Percentiles rank a stretch among this genome's conserved stretches.
These are phyloP conservation scores for Diplodia seriata DNA, from an alignment of 2,329 filamentous ascomycete species.

Conservation along the genomic window DNA sequence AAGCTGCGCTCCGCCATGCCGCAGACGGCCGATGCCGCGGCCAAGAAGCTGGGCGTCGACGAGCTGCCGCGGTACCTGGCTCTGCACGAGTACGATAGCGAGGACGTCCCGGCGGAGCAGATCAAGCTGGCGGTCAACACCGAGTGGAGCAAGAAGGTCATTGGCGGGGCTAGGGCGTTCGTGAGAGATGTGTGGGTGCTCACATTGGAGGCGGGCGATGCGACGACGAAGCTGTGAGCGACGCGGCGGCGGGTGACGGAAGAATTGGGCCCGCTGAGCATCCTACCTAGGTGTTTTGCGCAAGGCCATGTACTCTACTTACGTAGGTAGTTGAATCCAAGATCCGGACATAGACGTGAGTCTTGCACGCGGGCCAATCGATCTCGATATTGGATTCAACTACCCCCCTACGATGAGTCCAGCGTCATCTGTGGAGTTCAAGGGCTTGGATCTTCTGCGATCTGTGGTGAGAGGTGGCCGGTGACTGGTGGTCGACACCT, in stretches of 20 bases:
- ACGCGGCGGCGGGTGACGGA: no score
- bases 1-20: not conserved
- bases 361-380: no score
- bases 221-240: not conserved
- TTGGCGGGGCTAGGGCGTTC: conserved; percentile 33
- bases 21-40: not conserved
- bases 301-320: no score
- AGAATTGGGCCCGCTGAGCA: no score
- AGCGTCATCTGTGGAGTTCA: no score
- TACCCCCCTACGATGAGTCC: no score
- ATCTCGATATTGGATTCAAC: no score
- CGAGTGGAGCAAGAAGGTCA: conserved; percentile 39
- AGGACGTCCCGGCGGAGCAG: conserved; percentile 37
- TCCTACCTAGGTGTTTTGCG: no score
- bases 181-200: conserved; percentile 22
- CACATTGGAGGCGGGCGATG: not conserved
- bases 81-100: conserved; percentile 40
- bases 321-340: no score
- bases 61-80: conserved; percentile 36
- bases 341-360: no score
- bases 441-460: no score
- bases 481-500: not conserved
- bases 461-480: no score
- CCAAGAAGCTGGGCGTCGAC: conserved; percentile 21
- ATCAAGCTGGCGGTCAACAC: conserved; percentile 35